Evolutionary conservation across 495 filamentous ascomycete species (phyloP), one percentile per base, ranked within the genome.

Genomic region (Daldinia concentrica): DNA sequence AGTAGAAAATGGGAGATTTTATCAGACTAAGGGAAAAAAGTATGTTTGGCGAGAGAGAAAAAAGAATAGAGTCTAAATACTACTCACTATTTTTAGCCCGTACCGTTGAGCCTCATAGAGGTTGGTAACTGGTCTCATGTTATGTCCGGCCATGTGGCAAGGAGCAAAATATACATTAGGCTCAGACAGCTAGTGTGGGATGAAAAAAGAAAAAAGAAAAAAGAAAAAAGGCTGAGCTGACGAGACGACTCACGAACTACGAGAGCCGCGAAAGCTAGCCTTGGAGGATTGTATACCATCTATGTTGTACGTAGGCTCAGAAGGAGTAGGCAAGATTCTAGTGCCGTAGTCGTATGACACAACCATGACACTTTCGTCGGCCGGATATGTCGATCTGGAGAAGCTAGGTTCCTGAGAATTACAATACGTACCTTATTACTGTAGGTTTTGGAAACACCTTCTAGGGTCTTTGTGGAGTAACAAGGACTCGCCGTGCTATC

Each of bases 381-480:
- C 67, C 69, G 75, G 75, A 75, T 73, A 73, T 41, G 70, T 77
- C 69, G 75, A 77, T 77, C 75, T 77, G 66, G 75, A 77, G 75
- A 70, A 72, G 75, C 59, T 66, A 69, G 68, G 75, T 72, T 56
- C 63, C 63, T 62, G 58, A 72, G 63, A 56, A 58, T 29, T 50
- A 72, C 59, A 68, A 68, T 67, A 68, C 41, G 68, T 67, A 68
- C 41, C 55, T 39, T 58, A 55, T 66, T 59, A 61, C 64, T 36
- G 19, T 61, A 24, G 55, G 59, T 64, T 55, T 74, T 67, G 66
- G 71, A 77, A 77, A 77, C 69, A 61, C 69, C 32, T 64, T 72
- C 64, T 69, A 67, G 69, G 68, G 67, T 70, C 67, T 57, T 24
- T 66, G 64, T 69, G 61, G 67, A 69, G 61, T 57, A 66, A 59